These are phyloP conservation scores for Cunninghamia lanceolata DNA, from an alignment of 75 land plant species.

Conservation along the genomic window DNA sequence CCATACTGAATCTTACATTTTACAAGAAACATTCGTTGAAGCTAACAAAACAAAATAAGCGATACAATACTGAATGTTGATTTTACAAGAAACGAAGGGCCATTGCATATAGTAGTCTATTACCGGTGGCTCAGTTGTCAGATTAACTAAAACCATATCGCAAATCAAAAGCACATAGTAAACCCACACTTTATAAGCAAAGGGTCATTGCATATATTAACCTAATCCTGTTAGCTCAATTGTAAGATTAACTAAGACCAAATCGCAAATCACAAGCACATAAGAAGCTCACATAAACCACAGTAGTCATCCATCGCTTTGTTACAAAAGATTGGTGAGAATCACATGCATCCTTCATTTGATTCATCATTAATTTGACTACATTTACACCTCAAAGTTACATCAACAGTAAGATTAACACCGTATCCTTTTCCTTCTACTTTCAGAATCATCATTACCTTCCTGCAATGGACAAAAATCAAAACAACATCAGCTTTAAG, in stretches of 20 bases:
- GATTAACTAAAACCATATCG: background rate
- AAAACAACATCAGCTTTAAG: background rate
- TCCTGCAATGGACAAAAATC: constrained; percentile 6
- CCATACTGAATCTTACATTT: too few species aligned
- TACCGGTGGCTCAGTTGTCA: background rate
- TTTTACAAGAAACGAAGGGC: background rate
- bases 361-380: constrained; percentile 7
- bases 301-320: background rate
- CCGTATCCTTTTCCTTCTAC: constrained; percentile 3
- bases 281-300: constrained; percentile 7
- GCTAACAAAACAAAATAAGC: background rate
- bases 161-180: background rate
- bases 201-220: constrained; percentile 3
- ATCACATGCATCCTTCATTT: constrained; percentile 3
- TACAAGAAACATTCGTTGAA: background rate
- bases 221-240: background rate
- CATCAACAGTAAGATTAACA: constrained; percentile 5
- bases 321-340: constrained; percentile 6
- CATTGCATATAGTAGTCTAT: constrained; percentile 1
- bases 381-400: constrained; percentile 10
- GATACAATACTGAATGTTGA: too few species aligned
- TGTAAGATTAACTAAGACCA: constrained; percentile 3
- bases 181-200: background rate
- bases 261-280: background rate
- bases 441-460: constrained; percentile 6